Percentiles rank a stretch among this genome's conserved stretches.
These are phyloP conservation scores for Rosa multiflora DNA, from an alignment of 306 rosid species.

Conservation along the genomic window DNA sequence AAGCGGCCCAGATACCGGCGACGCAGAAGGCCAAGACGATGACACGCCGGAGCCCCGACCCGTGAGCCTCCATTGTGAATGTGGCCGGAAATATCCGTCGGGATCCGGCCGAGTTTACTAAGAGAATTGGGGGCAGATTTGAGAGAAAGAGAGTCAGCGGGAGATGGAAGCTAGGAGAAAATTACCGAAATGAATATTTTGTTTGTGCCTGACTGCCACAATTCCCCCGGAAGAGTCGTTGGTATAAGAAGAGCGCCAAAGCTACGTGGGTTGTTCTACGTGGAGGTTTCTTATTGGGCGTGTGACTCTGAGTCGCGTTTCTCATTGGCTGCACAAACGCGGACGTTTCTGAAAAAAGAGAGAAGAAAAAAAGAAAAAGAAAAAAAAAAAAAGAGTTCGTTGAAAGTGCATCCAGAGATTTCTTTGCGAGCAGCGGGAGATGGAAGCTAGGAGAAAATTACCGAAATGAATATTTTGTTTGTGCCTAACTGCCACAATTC, in stretches of 20 bases:
- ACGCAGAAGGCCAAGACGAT: constrained; percentile 75
- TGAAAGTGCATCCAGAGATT: not conserved
- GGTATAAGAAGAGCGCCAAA: constrained; percentile 24
- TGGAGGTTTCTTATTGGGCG: constrained; percentile 48
- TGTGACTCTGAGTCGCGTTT: constrained; percentile 21
- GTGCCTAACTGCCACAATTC: constrained; percentile 14
- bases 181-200: not conserved
- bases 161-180: not conserved
- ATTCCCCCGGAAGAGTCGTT: constrained; percentile 5
- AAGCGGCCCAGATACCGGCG: constrained; percentile 92
- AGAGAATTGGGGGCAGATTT: not conserved
- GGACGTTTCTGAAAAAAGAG: constrained; percentile 5
- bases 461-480: not conserved
- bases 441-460: not conserved
- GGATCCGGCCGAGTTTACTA: constrained; percentile 22
- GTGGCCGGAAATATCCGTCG: constrained; percentile 30
- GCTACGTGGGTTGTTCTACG: constrained; percentile 52
- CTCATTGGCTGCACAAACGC: constrained; percentile 71
- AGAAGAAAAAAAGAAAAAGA: not conserved
- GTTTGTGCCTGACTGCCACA: constrained; percentile 10
- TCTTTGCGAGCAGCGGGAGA: no score
- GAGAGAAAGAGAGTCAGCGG: not conserved
- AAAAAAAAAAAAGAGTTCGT: not conserved
- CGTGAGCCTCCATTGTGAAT: constrained; percentile 77
- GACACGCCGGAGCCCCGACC: constrained; percentile 71